Evolutionary conservation across 441 rosid genomes (phyloP), one percentile per base, ranked within the genome.

Genomic region (Croton laevigatus): DNA sequence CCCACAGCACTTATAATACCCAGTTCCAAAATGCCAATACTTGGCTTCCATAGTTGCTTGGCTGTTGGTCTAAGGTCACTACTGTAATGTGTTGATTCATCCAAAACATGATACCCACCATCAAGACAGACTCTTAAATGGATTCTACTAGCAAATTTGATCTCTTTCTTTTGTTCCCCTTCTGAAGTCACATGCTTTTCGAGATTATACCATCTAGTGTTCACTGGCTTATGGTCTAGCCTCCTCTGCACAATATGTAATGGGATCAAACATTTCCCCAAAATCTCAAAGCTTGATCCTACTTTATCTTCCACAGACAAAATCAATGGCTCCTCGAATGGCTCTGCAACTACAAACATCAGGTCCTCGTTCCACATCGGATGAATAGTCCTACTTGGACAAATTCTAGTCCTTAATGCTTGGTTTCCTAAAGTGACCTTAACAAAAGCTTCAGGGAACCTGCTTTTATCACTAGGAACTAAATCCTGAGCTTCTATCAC

Each of bases 91-190:
- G 98, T 89, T n/a, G 98, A 91, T 78, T 93, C 98, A 72, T 93
- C 98, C 65, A 93, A 78, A 77, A 91, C 98, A 80, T 93, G 98
- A 75, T 91, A 93, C 0, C 97, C 97, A 0, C 98, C 98, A 40
- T 93, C 98, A 63, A 93, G 80, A 77, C 88, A 88, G 70, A 84
- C 72, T 76, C 97, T 78, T 65, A 90, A 67, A 76, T 94, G 98
- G 76, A 94, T 90, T 80, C 92, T 85, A 73, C 94, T 91, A 0
- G 95, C 81, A 69, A 94, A 94, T 73, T 91, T 94, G 71, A 72
- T 81, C 67, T 93, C 98, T 20, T 82, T 93, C 74, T 94, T 88
- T 61, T 84, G 84, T 42, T 93, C 97, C 42, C 78, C 84, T 49
- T 93, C 96, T 37, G 82, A 68, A 52, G 65, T 74, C 40, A 91